Percentiles rank a stretch among this genome's conserved stretches.
phyloP scores from a whole-genome alignment of 352 stramenopile species.

The Globisporangium apiculatum region DNA sequence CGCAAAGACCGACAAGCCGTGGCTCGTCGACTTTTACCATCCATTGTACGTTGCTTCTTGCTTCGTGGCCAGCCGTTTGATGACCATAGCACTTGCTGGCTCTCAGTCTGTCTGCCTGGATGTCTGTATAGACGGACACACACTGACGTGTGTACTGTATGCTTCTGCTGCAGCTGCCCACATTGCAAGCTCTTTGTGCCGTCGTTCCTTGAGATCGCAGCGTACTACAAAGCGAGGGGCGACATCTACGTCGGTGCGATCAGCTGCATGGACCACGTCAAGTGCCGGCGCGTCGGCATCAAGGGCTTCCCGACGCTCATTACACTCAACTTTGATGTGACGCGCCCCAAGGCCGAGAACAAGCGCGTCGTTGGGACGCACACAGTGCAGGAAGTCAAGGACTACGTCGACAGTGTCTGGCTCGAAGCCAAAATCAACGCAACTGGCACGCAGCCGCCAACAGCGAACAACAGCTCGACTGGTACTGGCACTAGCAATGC shows the following conservation, averaged over 20 bases:
- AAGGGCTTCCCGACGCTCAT: conserved; percentile 81
- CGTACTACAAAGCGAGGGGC: conserved; percentile 65
- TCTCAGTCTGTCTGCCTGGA: no score
- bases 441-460: conserved; percentile 48
- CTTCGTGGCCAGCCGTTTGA: background rate
- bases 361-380: conserved; percentile 73
- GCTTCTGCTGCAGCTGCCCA: conserved; percentile 41
- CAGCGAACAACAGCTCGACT: conserved; percentile 2
- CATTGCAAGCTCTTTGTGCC: conserved; percentile 79
- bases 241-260: conserved; percentile 69
- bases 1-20: conserved; percentile 63
- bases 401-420: conserved; percentile 58
- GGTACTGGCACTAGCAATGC: no score
- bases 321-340: conserved; percentile 75
- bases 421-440: conserved; percentile 60
- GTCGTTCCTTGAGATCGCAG: conserved; percentile 48
- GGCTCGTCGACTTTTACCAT: conserved; percentile 84
- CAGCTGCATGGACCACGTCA: conserved; percentile 85
- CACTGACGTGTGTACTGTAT: conserved; percentile 12
- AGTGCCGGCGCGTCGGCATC: conserved; percentile 68
- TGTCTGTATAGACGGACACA: conserved; percentile 1
- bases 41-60: conserved; percentile 49
- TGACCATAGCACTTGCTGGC: no score
- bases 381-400: conserved; percentile 69
- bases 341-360: conserved; percentile 49